phyloP scores from a whole-genome alignment of 2,329 filamentous ascomycete genomes.

The Talaromyces sp. region DNA sequence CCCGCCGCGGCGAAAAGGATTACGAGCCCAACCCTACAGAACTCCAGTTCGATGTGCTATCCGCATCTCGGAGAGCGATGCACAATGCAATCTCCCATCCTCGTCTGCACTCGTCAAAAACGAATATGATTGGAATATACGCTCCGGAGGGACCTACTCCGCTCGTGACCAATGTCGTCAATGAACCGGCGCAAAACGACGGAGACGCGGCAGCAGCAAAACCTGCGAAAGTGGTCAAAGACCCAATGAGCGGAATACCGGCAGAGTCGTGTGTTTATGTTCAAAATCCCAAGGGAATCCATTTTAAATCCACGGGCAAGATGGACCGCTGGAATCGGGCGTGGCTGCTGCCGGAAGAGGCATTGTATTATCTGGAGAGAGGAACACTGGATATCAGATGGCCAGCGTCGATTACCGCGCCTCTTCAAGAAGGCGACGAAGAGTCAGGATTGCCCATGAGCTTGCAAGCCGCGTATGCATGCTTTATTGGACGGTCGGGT shows the following conservation, averaged over 20 bases:
- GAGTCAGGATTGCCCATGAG: constrained; percentile 76
- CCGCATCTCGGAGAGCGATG: constrained; percentile 80
- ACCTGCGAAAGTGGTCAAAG: constrained; percentile 14
- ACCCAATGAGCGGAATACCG: constrained; percentile 16
- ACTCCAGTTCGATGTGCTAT: constrained; percentile 72
- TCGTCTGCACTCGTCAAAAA: constrained; percentile 65
- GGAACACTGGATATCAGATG: constrained; percentile 85
- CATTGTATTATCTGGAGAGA: constrained; percentile 81
- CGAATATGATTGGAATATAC: constrained; percentile 67
- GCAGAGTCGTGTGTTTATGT: constrained; percentile 55
- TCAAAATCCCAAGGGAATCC: constrained; percentile 66
- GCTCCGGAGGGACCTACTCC: constrained; percentile 54
- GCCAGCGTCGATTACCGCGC: constrained; percentile 49
- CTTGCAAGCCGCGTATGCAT: constrained; percentile 82
- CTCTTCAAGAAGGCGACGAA: constrained; percentile 43
- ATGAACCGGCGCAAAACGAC: constrained; percentile 4
- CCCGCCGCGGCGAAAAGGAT: constrained; percentile 93
- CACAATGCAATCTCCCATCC: constrained; percentile 78
- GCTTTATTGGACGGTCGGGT: constrained; percentile 66
- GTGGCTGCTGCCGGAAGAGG: constrained; percentile 89
- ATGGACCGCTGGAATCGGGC: constrained; percentile 61
- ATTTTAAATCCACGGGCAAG: constrained; percentile 72
- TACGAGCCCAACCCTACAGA: constrained; percentile 90
- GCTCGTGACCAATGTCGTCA: neutral
- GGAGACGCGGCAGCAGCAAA: constrained; percentile 9